Base-by-base conservation (phyloP, 768 basidiomycete species). In the Sistotremastrum suecicum region DNA sequence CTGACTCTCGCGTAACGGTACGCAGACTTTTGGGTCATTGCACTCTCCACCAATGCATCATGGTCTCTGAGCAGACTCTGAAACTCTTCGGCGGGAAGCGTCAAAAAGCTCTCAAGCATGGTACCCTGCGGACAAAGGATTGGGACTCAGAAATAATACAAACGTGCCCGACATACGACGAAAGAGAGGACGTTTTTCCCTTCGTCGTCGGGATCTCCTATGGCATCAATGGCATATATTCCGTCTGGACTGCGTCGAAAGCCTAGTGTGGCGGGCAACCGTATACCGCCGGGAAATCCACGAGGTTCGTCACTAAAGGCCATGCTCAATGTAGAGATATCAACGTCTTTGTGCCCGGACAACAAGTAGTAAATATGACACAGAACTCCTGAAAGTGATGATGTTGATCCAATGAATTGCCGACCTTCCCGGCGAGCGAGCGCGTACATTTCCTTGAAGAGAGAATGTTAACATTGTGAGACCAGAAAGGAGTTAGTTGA, bases 301-400 rank as follows among this genome's bases (percentile, higher is more conserved):
- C 72, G 45, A 40, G 85, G 88, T 63, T 80, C 73, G 10, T 61
- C 56, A 2, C 56, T 53, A 56, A 88, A 95, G 1, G 64, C 66
- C 9, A 61, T 59, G 54, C 81, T 85, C 39, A 95, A 60, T 28
- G 63, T 65, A 5, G 66, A 63, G 2, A 72, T 71, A 56, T 91
- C 76, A 29, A 89, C 71, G 0, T 63, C 60, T 54, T 76, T 82
- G 51, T 80, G 72, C 12, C 74, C 74, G 28, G 87, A 90, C 4
- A 95, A 66, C 11, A 90, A 69, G 56, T 89, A 88, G 58, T 95
- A 98, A 11, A 94, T 76, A 41, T 97, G 90, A 39, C 76, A 70
- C 38, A 95, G 68, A 54, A 91, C 76, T 34, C 83, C 80, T 0
- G 88, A 81, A 43, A 95, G 61, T 1, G 88, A 90, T 5, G 90